Evolutionary conservation across 2,329 filamentous ascomycete genomes (phyloP), one percentile per base, ranked within the genome.

Genomic region (Neonectria punicea): DNA sequence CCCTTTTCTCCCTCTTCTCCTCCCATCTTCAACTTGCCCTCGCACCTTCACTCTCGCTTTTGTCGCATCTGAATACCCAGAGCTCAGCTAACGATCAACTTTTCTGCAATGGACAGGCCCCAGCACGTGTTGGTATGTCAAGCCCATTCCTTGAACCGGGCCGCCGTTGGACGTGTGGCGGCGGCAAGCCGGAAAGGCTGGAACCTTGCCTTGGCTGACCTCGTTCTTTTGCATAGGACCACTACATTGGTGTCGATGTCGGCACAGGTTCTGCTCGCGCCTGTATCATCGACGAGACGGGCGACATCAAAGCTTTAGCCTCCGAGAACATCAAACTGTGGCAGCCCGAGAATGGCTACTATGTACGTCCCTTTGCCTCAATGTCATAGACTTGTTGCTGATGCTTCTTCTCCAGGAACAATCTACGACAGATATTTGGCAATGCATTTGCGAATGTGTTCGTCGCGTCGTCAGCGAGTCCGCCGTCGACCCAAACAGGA

Each of bases 391-490:
- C 10, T 44, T 18, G 28, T 1, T 25, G 51, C 65, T 76, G 11
- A 72, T 53, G 11, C 28, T 9, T 20, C 5, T 25, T 28, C 5
- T 44, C 18, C 63, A 84, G 94, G 96, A 99, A 84, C 96, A 99
- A 95, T 98, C 95, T 16, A 98, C 96, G 0, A 93, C 90, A 55
- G 93, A 99, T 79, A 99, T 99, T 76, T 99, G 96, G 96, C 87
- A 90, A 69, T 95, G 93, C 80, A 97, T 99, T 78, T 97, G 94
- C 83, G 87, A 89, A 66, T 96, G 93, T 46, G 93, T 98, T 41
- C 91, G 94, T 74, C 87, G 90, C 57, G 93, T 94, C 49, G 87
- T 98, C 74, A 87, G 86, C 76, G 91, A 97, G 79, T 92, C 95
- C 71, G 90, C 90, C 72, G 90, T 97, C 71, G 90, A 95, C 74